These are phyloP conservation scores for Coemansia sp. DNA, from an alignment of 192 early-diverging fungal genomes.

Conservation along the genomic window DNA sequence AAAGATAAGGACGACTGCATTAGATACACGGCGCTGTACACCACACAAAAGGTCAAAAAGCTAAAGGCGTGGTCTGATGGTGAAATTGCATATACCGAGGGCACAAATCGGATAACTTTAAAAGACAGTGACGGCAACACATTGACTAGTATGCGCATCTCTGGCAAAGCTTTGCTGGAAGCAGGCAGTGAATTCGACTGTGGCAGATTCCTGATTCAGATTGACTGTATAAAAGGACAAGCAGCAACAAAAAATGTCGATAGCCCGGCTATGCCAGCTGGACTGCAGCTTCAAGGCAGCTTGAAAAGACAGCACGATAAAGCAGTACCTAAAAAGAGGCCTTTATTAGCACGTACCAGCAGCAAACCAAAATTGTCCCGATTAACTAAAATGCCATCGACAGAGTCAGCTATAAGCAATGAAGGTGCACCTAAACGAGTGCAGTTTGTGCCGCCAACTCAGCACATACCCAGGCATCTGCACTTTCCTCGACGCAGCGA, in stretches of 20 bases:
- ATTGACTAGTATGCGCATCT: slow-evolving; percentile 20
- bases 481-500: slow-evolving; percentile 49
- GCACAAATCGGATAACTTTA: slow-evolving; percentile 21
- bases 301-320: slow-evolving; percentile 30
- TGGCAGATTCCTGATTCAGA: slow-evolving; percentile 42
- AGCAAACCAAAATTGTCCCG: not conserved
- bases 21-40: slow-evolving; percentile 40
- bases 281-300: slow-evolving; percentile 19
- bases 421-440: slow-evolving; percentile 8
- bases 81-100: slow-evolving; percentile 7
- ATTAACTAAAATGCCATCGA: no score
- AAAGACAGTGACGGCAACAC: slow-evolving; percentile 26
- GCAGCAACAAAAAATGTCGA: not conserved
- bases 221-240: slow-evolving; percentile 23
- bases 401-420: not conserved
- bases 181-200: slow-evolving; percentile 34
- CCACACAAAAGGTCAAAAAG: slow-evolving; percentile 50
- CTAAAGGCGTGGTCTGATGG: slow-evolving; percentile 52
- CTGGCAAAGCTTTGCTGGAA: slow-evolving; percentile 22
- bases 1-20: not conserved
- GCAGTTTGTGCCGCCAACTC: slow-evolving; percentile 28
- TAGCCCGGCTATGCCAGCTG: not conserved
- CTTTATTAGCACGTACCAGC: not conserved
- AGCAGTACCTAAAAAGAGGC: not conserved
- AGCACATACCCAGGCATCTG: slow-evolving; percentile 19